Percentiles rank a stretch among this genome's conserved stretches.
Conservation (phyloP, 495 filamentous ascomycete genomes). For the Geoglossum glabrum region DNA sequence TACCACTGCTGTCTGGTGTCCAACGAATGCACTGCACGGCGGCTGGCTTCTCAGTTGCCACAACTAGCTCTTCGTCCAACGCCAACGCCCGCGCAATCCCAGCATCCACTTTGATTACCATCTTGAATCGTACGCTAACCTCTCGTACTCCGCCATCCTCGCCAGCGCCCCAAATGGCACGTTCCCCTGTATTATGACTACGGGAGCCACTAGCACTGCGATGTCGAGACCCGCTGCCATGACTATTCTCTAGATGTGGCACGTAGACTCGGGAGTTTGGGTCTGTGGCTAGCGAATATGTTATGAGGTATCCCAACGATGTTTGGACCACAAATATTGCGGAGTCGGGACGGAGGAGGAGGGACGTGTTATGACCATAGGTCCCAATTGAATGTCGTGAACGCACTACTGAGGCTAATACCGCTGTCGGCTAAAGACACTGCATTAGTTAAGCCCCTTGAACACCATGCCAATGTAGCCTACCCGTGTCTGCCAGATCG, state of each 20-base stretch:
- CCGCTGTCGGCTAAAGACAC: conserved; percentile 53
- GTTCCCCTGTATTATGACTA: conserved; percentile 29
- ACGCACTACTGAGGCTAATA: conserved; percentile 66
- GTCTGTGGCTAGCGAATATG: conserved; percentile 80
- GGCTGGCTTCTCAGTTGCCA: conserved; percentile 80
- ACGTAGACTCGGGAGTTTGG: conserved; percentile 65
- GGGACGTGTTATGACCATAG: conserved; percentile 67
- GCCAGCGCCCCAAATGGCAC: conserved; percentile 37
- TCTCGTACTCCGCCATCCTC: conserved; percentile 70
- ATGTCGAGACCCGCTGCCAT: conserved; percentile 9
- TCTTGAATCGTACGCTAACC: conserved; percentile 76
- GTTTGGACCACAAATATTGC: conserved; percentile 88
- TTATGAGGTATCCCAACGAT: conserved; percentile 70
- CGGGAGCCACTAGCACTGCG: conserved; percentile 24
- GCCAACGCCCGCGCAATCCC: conserved; percentile 78
- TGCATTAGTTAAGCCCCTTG: conserved; percentile 6
- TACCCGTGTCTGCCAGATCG: conserved; percentile 91
- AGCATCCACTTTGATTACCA: conserved; percentile 96
- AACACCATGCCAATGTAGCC: conserved; percentile 3
- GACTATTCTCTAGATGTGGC: conserved; percentile 42
- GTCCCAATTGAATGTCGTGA: conserved; percentile 56
- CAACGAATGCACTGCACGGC: conserved; percentile 93
- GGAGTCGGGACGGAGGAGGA: conserved; percentile 80
- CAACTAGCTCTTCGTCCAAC: conserved; percentile 79
- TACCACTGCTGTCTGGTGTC: conserved; percentile 60